These are phyloP conservation scores for Camelina laxa DNA, from an alignment of 345 rosid species.

Conservation along the genomic window DNA sequence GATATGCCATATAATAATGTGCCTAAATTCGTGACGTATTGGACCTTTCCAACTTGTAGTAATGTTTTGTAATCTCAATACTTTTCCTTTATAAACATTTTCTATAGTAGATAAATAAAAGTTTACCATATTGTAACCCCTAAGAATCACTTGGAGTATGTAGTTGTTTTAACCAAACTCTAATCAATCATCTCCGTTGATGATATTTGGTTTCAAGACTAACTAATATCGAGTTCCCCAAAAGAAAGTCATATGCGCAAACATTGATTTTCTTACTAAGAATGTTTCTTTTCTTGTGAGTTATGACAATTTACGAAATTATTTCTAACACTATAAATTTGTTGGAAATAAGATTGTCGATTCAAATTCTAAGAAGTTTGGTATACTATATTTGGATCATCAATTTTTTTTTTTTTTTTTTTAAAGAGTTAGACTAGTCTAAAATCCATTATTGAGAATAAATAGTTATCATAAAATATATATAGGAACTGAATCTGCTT, in stretches of 20 bases:
- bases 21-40: conserved; percentile 19
- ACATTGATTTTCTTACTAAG: not conserved
- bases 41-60: conserved; percentile 11
- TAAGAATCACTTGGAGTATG: not conserved
- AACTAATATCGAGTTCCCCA: not conserved
- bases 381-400: not conserved
- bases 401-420: not conserved
- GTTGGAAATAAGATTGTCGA: not conserved
- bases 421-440: not conserved
- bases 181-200: too few species aligned
- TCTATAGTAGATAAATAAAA: not conserved
- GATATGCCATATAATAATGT: conserved; percentile 8
- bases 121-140: not conserved
- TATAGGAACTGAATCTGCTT: conserved; percentile 1
- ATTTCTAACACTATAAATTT: too few species aligned
- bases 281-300: not conserved
- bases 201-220: too few species aligned
- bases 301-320: too few species aligned
- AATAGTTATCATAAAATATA: not conserved
- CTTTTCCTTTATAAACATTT: not conserved
- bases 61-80: not conserved
- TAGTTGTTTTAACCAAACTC: too few species aligned
- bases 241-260: not conserved
- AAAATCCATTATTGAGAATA: not conserved
- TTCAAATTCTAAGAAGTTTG: too few species aligned